Evolutionary conservation across 129 eudicot species (phyloP).

Genomic region (Flaveria robusta): DNA sequence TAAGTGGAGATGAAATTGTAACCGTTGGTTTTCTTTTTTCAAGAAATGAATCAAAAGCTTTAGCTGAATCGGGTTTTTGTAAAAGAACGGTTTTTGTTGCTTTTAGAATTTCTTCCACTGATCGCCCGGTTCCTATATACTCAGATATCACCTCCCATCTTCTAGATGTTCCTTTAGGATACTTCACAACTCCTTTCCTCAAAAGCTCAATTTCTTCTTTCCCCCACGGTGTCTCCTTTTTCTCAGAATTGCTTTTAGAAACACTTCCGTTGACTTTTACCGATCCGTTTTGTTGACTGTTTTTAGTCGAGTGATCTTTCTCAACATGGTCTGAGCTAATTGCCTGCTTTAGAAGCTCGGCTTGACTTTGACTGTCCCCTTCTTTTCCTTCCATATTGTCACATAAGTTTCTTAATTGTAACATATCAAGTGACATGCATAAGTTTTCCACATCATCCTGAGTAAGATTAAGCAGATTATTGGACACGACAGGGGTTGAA

Average conservation of each 20-base stretch:
- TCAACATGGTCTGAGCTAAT: constrained; percentile 41
- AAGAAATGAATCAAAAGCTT: constrained; percentile 96
- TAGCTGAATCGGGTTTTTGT: constrained; percentile 89
- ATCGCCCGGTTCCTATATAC: constrained; percentile 79
- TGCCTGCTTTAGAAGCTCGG: constrained; percentile 54
- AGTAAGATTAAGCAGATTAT: constrained; percentile 46
- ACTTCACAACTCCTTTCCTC: constrained; percentile 75
- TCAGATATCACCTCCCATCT: constrained; percentile 98
- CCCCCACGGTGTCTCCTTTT: constrained; percentile 83
- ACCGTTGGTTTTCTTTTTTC: constrained; percentile 86
- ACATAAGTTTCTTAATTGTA: constrained; percentile 62
- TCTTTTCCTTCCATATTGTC: constrained; percentile 61
- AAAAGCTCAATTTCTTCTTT: constrained; percentile 91
- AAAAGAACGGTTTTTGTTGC: constrained; percentile 93
- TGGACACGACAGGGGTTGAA: constrained; percentile 50
- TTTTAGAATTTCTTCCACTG: constrained; percentile 91
- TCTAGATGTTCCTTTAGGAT: constrained; percentile 94
- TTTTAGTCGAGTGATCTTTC: constrained; percentile 37
- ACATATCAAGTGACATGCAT: constrained; percentile 67
- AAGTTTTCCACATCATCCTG: constrained; percentile 70
- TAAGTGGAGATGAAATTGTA: constrained; percentile 78
- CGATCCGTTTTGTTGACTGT: constrained; percentile 52
- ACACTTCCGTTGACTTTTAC: constrained; percentile 39
- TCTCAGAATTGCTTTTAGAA: constrained; percentile 37
- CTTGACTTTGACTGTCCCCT: constrained; percentile 42